These are phyloP conservation scores for Penicillium bialowiezense DNA, from an alignment of 495 filamentous ascomycete species.

Conservation along the genomic window DNA sequence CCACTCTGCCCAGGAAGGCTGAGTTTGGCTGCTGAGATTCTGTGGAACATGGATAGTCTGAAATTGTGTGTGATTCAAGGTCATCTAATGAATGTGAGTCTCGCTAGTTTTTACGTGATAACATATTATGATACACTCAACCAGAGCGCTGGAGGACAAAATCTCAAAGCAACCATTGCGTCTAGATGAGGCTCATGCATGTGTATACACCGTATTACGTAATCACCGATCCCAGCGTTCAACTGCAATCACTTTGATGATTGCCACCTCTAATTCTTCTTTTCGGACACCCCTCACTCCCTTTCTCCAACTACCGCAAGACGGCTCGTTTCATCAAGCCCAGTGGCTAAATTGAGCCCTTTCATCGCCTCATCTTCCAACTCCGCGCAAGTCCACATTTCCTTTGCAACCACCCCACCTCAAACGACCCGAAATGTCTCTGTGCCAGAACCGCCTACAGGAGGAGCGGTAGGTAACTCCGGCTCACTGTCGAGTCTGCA, in stretches of 20 bases:
- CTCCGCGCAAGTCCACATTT: conserved; percentile 1
- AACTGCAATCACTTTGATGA: background rate
- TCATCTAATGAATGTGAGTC: too few relatives aligned
- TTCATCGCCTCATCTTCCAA: background rate
- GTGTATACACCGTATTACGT: too few relatives aligned
- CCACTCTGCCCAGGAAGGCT: too few relatives aligned
- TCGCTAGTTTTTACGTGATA: too few relatives aligned
- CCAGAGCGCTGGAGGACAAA: too few relatives aligned
- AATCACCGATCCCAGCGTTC: too few relatives aligned
- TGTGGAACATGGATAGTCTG: too few relatives aligned
- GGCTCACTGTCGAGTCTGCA: background rate
- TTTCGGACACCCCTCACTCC: background rate
- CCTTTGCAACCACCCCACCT: background rate
- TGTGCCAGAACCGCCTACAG: conserved; percentile 82
- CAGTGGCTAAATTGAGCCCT: background rate
- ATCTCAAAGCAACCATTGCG: too few relatives aligned
- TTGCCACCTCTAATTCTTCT: conserved; percentile 7
- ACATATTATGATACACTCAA: too few relatives aligned
- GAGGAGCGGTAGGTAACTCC: conserved; percentile 73
- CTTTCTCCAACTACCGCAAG: background rate
- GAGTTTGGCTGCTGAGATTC: too few relatives aligned
- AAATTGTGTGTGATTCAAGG: too few relatives aligned
- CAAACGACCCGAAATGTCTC: conserved; percentile 60
- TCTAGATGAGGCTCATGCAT: too few relatives aligned
- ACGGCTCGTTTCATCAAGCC: background rate